Evolutionary conservation across 257 asterid genomes (phyloP).

Genomic region (Solanum chilense): DNA sequence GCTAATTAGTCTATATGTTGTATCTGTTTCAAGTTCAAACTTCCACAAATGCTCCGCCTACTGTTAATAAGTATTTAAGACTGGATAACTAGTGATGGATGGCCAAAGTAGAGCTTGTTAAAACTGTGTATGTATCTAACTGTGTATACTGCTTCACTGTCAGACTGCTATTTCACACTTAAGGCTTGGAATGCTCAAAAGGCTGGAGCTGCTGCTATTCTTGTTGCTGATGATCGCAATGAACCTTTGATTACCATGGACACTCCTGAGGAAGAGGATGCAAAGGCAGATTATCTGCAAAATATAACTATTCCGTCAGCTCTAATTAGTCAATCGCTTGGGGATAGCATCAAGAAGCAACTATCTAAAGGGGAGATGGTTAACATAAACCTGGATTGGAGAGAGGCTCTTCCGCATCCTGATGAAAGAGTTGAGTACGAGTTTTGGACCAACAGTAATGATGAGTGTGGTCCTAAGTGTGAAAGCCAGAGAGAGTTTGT

Average conservation of each 20-base stretch:
- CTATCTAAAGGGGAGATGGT: conserved; percentile 66
- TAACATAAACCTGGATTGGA: conserved; percentile 78
- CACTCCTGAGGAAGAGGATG: conserved; percentile 66
- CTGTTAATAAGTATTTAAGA: neutral
- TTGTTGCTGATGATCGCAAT: conserved; percentile 69
- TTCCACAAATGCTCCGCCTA: neutral
- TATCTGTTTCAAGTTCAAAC: neutral
- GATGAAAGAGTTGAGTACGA: conserved; percentile 93
- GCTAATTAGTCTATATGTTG: neutral
- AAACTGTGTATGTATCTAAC: neutral
- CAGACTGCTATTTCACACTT: conserved; percentile 81
- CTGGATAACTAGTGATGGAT: neutral
- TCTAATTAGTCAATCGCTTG: conserved; percentile 69
- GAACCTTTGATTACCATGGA: conserved; percentile 94
- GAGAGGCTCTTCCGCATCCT: conserved; percentile 95
- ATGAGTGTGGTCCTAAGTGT: conserved; percentile 87
- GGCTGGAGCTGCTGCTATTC: conserved; percentile 93
- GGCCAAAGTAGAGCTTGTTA: neutral
- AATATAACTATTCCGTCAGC: conserved; percentile 83
- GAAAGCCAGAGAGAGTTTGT: conserved; percentile 76
- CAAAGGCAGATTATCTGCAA: conserved; percentile 54
- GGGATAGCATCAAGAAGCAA: conserved; percentile 64
- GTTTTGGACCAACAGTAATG: conserved; percentile 91
- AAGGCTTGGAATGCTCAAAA: conserved; percentile 97
- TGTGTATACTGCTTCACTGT: conserved; percentile 6